Base-by-base conservation (phyloP, 805 yeast species). In the Wickerhamomyces tratensis region DNA sequence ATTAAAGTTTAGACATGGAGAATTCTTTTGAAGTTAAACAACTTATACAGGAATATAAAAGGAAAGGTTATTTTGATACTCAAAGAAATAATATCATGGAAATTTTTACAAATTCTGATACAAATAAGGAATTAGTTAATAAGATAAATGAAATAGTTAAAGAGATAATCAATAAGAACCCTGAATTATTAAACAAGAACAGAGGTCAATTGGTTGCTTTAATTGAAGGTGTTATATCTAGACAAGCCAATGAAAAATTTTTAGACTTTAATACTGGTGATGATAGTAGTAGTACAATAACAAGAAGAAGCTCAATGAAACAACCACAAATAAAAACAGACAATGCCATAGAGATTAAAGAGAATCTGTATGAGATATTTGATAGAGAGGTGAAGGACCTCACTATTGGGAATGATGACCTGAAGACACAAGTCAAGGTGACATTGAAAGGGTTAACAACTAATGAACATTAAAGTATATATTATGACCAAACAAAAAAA, bases 161-260 rank as follows among this genome's bases (percentile, higher is more conserved):
- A 6, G 40, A 37, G 33, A 46, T 51, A 5, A 49, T 54, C 5
- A 29, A 43, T 5, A 27, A 44, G 38, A 47, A 54, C 33, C 59
- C 59, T 7, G 50, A 49, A 25, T 31, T 56, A 25, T 42, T 52
- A 10, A 43, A 51, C 15, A 47, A 42, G 40, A 52, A 55, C 43
- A 48, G 45, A 29, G 57, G 56, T 0, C 54, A 51, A n/a, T 42
- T 51, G 9, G 49, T 53, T 7, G 59, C 52, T 2, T 31, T 52
- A 39, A 43, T 56, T 4, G 51, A 44, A 27, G 59, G 59, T 25
- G 42, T 47, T 10, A 43, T 47, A 6, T 44, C 48, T 11, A 38
- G 43, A 6, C 40, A 37, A 33, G 14, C 25, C 34, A 33, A 20
- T 11, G 9, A 25, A 20, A 20, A 6, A 15, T 2, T 25, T 20